Percentiles rank a stretch among this genome's conserved stretches.
Conservation (phyloP, 371 early-diverging fungal genomes). For the Mortierella polycephala region DNA sequence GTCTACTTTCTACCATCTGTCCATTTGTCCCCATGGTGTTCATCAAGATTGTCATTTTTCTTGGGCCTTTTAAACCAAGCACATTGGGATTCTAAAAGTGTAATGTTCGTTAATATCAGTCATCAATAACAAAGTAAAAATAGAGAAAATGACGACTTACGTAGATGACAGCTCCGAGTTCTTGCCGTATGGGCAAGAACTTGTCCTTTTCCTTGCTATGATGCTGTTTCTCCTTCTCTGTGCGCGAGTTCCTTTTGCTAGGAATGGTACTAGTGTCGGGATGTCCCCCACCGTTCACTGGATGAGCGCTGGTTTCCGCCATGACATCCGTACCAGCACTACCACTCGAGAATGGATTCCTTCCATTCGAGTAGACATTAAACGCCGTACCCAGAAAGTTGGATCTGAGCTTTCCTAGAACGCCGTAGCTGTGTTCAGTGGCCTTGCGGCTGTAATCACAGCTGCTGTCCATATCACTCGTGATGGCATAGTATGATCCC, state of each 20-base stretch:
- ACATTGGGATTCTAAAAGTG: conserved; percentile 82
- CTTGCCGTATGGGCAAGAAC: conserved; percentile 67
- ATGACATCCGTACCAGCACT: conserved; percentile 1
- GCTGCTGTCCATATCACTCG: conserved; percentile 57
- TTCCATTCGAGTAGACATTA: conserved; percentile 77
- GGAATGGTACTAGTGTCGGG: no score
- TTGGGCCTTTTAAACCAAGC: conserved; percentile 91
- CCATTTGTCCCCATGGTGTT: conserved; percentile 79
- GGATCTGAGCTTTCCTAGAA: conserved; percentile 60
- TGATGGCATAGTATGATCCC: conserved; percentile 80
- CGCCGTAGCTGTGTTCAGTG: conserved; percentile 26
- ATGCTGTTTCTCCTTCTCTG: conserved; percentile 16
- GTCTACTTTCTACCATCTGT: conserved; percentile 67
- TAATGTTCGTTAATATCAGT: no score
- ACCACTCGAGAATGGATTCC: conserved; percentile 61
- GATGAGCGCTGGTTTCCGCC: not conserved
- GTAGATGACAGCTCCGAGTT: conserved; percentile 85
- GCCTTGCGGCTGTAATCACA: conserved; percentile 20
- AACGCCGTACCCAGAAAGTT: conserved; percentile 92
- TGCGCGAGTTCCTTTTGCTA: not conserved
- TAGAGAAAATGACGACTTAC: conserved; percentile 56
- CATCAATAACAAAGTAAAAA: not conserved
- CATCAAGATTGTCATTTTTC: conserved; percentile 90
- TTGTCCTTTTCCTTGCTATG: conserved; percentile 53
- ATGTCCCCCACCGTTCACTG: no score